phyloP scores from a whole-genome alignment of 2,329 filamentous ascomycete genomes.

The Fusarium compactum region DNA sequence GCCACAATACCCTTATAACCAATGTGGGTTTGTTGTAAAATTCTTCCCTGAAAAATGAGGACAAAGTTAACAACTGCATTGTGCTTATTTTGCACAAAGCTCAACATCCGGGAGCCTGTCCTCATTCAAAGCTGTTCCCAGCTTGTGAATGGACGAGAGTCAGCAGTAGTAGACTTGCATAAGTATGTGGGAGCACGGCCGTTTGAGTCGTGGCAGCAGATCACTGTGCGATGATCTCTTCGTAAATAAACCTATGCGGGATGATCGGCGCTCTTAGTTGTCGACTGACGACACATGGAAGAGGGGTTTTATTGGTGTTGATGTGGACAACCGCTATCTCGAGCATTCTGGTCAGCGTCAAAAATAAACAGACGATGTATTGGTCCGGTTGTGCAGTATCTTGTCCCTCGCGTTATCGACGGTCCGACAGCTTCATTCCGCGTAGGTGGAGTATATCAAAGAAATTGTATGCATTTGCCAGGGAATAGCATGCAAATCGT shows the following conservation, averaged over 20 bases:
- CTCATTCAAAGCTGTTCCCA: neutral
- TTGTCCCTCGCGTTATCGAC: neutral
- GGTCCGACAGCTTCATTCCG: conserved; percentile 17
- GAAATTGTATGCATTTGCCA: conserved; percentile 8
- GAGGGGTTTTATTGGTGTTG: conserved; percentile 18
- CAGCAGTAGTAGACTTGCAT: conserved; percentile 23
- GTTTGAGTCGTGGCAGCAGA: conserved; percentile 39
- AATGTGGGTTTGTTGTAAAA: neutral
- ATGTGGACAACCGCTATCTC: conserved; percentile 7
- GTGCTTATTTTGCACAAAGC: neutral
- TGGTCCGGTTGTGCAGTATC: neutral
- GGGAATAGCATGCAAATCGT: conserved; percentile 13
- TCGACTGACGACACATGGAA: conserved; percentile 25
- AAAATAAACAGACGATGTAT: neutral
- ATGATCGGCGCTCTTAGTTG: conserved; percentile 32
- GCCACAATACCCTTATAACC: neutral
- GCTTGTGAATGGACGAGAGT: conserved; percentile 24
- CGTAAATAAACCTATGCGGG: conserved; percentile 17
- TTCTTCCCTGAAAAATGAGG: neutral
- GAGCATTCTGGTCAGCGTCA: neutral
- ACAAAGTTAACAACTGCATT: neutral
- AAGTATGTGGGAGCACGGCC: conserved; percentile 37
- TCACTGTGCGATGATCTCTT: conserved; percentile 38
- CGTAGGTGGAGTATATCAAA: conserved; percentile 16
- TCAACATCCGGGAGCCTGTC: neutral